Evolutionary conservation across 106 monocot genomes (phyloP), one percentile per base, ranked within the genome.

Genomic region (Gastrodia elata): DNA sequence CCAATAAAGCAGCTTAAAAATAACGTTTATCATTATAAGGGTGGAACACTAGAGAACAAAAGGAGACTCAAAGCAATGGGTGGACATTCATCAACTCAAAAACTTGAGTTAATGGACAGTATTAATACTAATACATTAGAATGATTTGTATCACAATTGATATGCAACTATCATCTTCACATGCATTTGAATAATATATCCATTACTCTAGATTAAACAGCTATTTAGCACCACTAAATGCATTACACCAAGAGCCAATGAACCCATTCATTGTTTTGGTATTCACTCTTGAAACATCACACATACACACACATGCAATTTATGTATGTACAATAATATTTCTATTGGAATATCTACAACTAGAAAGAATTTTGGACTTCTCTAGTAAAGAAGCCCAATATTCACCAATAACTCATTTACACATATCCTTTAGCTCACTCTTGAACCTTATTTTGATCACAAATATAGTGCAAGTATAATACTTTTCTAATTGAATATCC

Each of bases 181-280:
- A 4, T n/a, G 5, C 6, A 52, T 52, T 7, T 3, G 0, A 52
- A 52, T 6, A 52, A 52, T 52, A 22, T 22, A n/a, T 52, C 20
- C 20, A 52, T 22, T 52, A 24, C 52, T 52, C 52, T 22, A 4
- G 9, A 4, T 52, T 22, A 52, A 52, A 22, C 3, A 52, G n/a
- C 52, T 52, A 22, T 52, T n/a, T 52, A 52, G 52, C n/a, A 52
- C 52, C 52, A 52, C 22, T 22, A 52, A 52, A 52, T n/a, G 52
- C 0, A 2, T n/a, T 44, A 9, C 0, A 52, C 18, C 20, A 5
- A 22, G 1, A 52, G 52, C 7, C 52, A n/a, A n/a, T n/a, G n/a
- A n/a, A n/a, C n/a, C n/a, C n/a, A n/a, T n/a, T n/a, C n/a, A n/a
- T n/a, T n/a, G n/a, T n/a, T n/a, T n/a, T n/a, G n/a, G n/a, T n/a